Evolutionary conservation across 192 early-diverging fungal species (phyloP).

Genomic region (Dissophora globulifera): DNA sequence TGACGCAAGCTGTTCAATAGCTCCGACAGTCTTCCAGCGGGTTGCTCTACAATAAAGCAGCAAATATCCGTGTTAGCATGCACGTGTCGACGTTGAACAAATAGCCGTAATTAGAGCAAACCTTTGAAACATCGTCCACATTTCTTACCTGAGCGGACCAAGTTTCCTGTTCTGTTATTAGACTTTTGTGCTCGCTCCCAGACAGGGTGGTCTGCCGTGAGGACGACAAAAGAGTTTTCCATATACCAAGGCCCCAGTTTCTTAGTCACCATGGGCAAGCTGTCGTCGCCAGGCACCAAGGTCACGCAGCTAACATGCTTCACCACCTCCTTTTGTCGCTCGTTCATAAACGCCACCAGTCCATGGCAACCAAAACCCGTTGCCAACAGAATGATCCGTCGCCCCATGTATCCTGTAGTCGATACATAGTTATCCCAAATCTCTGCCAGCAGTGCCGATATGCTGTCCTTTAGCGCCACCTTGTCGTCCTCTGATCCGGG

Average conservation of each 20-base stretch:
- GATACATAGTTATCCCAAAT: slow-evolving; percentile 51
- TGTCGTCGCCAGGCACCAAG: slow-evolving; percentile 41
- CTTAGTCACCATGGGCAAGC: slow-evolving; percentile 49
- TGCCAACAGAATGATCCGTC: slow-evolving; percentile 46
- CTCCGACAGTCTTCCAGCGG: slow-evolving; percentile 22
- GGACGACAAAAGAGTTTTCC: slow-evolving; percentile 45
- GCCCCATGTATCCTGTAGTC: slow-evolving; percentile 18
- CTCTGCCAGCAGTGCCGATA: slow-evolving; percentile 30
- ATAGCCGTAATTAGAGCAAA: too few species aligned
- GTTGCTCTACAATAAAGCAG: slow-evolving; percentile 4
- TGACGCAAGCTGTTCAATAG: slow-evolving; percentile 18
- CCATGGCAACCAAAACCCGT: slow-evolving; percentile 55
- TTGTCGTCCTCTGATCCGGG: slow-evolving; percentile 46
- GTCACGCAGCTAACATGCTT: slow-evolving; percentile 42
- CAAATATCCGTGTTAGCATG: neutral
- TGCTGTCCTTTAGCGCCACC: slow-evolving; percentile 24
- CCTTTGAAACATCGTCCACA: neutral
- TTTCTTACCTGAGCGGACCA: slow-evolving; percentile 36
- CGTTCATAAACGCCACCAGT: slow-evolving; percentile 47
- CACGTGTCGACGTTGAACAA: too few species aligned
- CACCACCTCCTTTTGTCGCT: slow-evolving; percentile 39
- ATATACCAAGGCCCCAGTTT: slow-evolving; percentile 36
- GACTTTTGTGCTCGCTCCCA: slow-evolving; percentile 40
- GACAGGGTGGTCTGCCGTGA: slow-evolving; percentile 38
- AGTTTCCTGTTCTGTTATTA: slow-evolving; percentile 39